A percentile compares a stretch with the other conserved stretches of the same genome.
Conservation (phyloP, 1,284 basidiomycete species). For the Inonotus hispidus region DNA sequence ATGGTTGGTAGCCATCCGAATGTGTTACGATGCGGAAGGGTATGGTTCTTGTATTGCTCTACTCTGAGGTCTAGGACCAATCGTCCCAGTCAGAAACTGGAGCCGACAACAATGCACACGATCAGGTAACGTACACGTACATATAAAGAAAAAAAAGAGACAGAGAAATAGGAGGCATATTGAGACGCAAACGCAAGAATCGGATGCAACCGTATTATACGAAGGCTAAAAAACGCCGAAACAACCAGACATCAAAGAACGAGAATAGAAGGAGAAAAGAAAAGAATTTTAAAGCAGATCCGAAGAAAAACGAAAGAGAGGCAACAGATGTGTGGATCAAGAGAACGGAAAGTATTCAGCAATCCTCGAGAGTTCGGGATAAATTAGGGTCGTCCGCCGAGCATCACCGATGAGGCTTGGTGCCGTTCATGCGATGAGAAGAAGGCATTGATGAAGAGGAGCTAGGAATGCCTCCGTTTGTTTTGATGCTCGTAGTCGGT, state of each 20-base stretch:
- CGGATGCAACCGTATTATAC: too few relatives aligned
- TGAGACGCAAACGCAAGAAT: neutral
- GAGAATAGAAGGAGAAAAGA: neutral
- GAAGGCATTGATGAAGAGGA: conserved; percentile 27
- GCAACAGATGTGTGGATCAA: neutral
- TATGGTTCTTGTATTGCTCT: neutral
- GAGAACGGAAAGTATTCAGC: neutral
- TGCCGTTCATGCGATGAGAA: conserved; percentile 40
- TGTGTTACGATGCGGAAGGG: neutral
- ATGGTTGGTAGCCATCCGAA: conserved; percentile 26
- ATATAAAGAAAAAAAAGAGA: neutral
- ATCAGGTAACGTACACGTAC: neutral
- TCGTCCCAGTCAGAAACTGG: neutral
- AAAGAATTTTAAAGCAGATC: neutral
- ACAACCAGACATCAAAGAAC: too few relatives aligned
- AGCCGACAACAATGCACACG: neutral
- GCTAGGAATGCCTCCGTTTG: conserved; percentile 33
- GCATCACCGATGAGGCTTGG: conserved; percentile 46
- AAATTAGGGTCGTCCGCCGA: neutral
- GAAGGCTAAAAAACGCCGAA: neutral
- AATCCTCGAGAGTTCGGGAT: neutral
- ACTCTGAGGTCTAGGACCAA: neutral
- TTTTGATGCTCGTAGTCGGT: conserved; percentile 40
- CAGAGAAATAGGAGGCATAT: neutral
- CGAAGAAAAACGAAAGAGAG: neutral